These are phyloP conservation scores for Nidula microcarpa DNA, from an alignment of 768 basidiomycete genomes.

Conservation along the genomic window DNA sequence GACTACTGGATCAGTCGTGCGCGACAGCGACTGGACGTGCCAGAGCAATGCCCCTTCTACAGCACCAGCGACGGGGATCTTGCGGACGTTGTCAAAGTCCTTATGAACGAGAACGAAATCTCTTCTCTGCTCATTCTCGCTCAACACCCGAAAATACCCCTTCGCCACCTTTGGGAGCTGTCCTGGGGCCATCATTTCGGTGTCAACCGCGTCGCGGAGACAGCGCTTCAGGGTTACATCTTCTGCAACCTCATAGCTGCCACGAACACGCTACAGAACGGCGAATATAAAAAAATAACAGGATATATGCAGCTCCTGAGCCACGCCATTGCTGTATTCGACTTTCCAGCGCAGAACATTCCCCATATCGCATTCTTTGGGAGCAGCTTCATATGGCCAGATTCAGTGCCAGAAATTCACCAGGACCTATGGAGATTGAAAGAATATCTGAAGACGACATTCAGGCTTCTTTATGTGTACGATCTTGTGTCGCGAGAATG, in stretches of 20 bases:
- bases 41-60: too few relatives aligned
- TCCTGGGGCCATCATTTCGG: conserved; percentile 29
- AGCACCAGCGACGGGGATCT: too few relatives aligned
- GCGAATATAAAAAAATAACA: conserved; percentile 17
- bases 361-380: conserved; percentile 23
- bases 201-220: conserved; percentile 21
- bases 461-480: conserved; percentile 33
- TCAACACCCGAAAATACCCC: conserved; percentile 27
- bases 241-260: conserved; percentile 33
- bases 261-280: conserved; percentile 18
- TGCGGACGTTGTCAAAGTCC: too few relatives aligned
- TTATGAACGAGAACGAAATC: too few relatives aligned
- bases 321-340: conserved; percentile 11
- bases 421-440: conserved; percentile 16
- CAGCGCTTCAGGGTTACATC: conserved; percentile 27
- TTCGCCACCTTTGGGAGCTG: conserved; percentile 18
- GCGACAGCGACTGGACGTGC: too few relatives aligned
- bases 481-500: conserved; percentile 32
- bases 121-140: conserved; percentile 28
- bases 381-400: conserved; percentile 1
- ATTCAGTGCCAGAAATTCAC: conserved; percentile 10
- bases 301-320: conserved; percentile 14
- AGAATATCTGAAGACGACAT: conserved; percentile 30
- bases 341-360: conserved; percentile 26
- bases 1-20: too few relatives aligned